Base-by-base conservation (phyloP, 2,329 filamentous ascomycete genomes). In the Teratosphaeria nubilosa region DNA sequence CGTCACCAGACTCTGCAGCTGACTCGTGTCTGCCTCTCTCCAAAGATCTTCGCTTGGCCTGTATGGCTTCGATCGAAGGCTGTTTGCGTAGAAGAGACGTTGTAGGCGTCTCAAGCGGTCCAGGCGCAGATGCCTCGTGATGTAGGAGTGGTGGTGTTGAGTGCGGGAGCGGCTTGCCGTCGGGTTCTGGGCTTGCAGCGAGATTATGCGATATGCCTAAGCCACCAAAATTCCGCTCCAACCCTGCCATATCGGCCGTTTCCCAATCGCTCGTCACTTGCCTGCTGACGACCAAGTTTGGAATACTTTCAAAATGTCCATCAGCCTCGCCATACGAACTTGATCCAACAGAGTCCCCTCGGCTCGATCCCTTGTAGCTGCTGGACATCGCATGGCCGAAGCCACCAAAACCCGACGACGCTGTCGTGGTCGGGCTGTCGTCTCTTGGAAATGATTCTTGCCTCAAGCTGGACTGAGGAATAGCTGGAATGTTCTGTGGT, bases 321-420 rank as follows among this genome's bases (percentile, higher is more conserved):
- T 96, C 90, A 5, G 86, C 84, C 67, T 96, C 92, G 2, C 90
- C 91, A 73, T 92, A 94, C 54, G 94, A 82, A 68, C 90, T 61
- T 10, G 88, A 95, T 58, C 87, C 88, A 59, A 96, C 87, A 0
- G 92, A 96, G 69, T 96, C 90, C 67, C 91, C 90, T 37, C 91
- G 82, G 68, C 89, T 95, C 3, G 89, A 92, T 2, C 83, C 85
- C 64, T 85, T 81, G 70, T 91, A 89, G 61, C 88, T 90, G 61
- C 87, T 87, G 51, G 86, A 84, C 7, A n/a, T 86, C 16, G 56
- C 58, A 81, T 34, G 85, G 79, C 27, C 81, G 80, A 20, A 85
- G 22, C 60, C 59, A 16, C 63, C 83, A 69, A 88, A 91, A 5
- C 88, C 88, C 13, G 89, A 91, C 16, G 83, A 85, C 2, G 87